Percentiles rank a stretch among this genome's conserved stretches.
Evolutionary conservation across 768 basidiomycete genomes (phyloP).

Genomic region (Mycena kentingensis): DNA sequence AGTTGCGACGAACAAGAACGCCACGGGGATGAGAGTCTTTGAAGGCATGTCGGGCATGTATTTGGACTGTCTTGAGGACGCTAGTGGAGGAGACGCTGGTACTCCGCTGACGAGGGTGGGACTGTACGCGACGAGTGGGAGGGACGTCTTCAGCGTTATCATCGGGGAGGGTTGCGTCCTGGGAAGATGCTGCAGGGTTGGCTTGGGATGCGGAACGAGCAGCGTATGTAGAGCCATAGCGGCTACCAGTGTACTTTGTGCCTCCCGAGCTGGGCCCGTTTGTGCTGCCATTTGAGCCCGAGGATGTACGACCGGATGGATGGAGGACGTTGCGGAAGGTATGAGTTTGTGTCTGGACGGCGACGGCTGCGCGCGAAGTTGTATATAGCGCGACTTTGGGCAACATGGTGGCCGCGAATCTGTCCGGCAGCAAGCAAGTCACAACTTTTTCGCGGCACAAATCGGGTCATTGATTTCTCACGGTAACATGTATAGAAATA

Average conservation of each 20-base stretch:
- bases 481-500: too few species aligned
- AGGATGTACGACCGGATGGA: slow-evolving; percentile 46
- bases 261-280: slow-evolving; percentile 59
- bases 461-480: too few species aligned
- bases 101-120: slow-evolving; percentile 46
- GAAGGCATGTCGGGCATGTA: slow-evolving; percentile 65
- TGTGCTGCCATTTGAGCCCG: slow-evolving; percentile 41
- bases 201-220: slow-evolving; percentile 76
- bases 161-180: slow-evolving; percentile 55
- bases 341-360: slow-evolving; percentile 71
- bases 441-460: too few species aligned
- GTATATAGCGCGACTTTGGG: slow-evolving; percentile 83
- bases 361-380: slow-evolving; percentile 73
- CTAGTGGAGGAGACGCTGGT: slow-evolving; percentile 59
- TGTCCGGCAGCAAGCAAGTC: too few species aligned
- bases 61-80: slow-evolving; percentile 61
- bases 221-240: slow-evolving; percentile 66
- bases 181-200: slow-evolving; percentile 52
- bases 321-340: slow-evolving; percentile 80
- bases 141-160: slow-evolving; percentile 59
- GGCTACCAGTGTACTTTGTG: slow-evolving; percentile 71
- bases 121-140: slow-evolving; percentile 30
- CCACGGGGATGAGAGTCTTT: too few species aligned
- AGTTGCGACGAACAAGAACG: slow-evolving; percentile 49
- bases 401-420: slow-evolving; percentile 55